Base-by-base conservation (phyloP, 2,329 filamentous ascomycete genomes). In the Blastomyces gilchristii region DNA sequence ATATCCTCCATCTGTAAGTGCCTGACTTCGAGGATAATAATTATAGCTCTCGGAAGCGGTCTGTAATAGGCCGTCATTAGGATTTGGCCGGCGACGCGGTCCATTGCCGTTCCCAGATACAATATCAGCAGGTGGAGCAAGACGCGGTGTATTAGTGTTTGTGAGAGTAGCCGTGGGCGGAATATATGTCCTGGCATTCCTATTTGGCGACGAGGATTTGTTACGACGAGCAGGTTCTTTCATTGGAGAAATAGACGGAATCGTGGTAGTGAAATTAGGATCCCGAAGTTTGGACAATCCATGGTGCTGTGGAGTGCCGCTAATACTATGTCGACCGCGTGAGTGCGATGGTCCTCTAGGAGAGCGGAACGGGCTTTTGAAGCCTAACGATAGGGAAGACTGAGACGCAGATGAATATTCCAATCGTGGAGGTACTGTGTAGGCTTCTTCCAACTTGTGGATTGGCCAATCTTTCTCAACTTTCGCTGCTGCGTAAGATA, bases 401-500 rank as follows among this genome's bases (percentile, higher is more conserved):
- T 52, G 49, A 28, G 52, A 56, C 12, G 37, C 22, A 18, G 60
- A 25, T 28, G 60, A 56, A 22, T 43, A 31, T 14, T 39, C 50
- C 5, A 56, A 47, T 41, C n/a, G 25, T 14, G 50, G 52, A 28
- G 50, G 18, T 22, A 22, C 18, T n/a, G 50, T 25, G 39, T 93
- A 84, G 74, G 93, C 89, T 62, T 88, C 86, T 63, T 94, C 85
- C 22, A 85, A 86, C 66, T 88, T 86, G 31, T 69, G 71, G 59
- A 87, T 83, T 75, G 96, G 89, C 88, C 91, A 94, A 64, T 90
- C 91, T 71, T 95, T 87, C 72, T 91, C 90, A 50, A 97, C 89
- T 75, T 96, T 97, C 72, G 95, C 83, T 83, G 96, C 94, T 67
- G 93, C 93, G 75, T 97, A 97, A 7, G 91, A 90, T 37, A 97